A percentile compares a stretch with the other conserved stretches of the same genome.
Evolutionary conservation across 2,329 filamentous ascomycete species (phyloP).

Genomic region (Colletotrichum aenigma): DNA sequence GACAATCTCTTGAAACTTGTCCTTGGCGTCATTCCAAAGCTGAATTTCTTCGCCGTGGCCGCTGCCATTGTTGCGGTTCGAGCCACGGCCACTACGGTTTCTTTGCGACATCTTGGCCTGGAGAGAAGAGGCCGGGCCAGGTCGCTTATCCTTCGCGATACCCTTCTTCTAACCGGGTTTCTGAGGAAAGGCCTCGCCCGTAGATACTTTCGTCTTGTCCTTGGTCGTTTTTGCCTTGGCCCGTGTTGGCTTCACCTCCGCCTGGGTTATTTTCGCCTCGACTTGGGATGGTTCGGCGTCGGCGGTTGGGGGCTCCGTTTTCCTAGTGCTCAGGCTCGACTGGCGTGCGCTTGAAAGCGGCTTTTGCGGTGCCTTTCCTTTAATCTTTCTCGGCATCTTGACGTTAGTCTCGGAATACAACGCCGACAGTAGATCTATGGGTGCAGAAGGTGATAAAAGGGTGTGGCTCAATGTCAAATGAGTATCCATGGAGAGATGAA

Average conservation of each 20-base stretch:
- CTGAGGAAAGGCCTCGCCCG: neutral
- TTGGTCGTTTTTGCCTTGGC: neutral
- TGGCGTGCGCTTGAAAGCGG: neutral
- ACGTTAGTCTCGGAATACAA: neutral
- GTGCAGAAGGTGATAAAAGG: neutral
- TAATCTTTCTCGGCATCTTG: neutral
- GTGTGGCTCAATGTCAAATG: neutral
- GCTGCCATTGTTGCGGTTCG: conserved; percentile 47
- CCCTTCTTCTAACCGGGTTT: conserved; percentile 1
- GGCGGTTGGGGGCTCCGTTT: neutral
- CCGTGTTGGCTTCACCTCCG: neutral
- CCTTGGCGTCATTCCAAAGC: conserved; percentile 46
- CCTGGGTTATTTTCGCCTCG: neutral
- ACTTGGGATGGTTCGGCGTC: neutral
- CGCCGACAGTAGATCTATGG: neutral
- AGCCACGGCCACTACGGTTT: conserved; percentile 48
- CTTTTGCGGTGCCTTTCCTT: neutral
- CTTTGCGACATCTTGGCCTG: conserved; percentile 43
- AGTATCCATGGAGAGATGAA: neutral
- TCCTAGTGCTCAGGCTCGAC: neutral
- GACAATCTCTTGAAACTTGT: conserved; percentile 43
- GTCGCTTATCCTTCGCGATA: neutral
- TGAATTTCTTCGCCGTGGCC: conserved; percentile 47
- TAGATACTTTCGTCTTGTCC: neutral
- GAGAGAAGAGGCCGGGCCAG: neutral